Evolutionary conservation across 805 yeast genomes (phyloP), one percentile per base, ranked within the genome.

Genomic region (Lachancea quebecensis): DNA sequence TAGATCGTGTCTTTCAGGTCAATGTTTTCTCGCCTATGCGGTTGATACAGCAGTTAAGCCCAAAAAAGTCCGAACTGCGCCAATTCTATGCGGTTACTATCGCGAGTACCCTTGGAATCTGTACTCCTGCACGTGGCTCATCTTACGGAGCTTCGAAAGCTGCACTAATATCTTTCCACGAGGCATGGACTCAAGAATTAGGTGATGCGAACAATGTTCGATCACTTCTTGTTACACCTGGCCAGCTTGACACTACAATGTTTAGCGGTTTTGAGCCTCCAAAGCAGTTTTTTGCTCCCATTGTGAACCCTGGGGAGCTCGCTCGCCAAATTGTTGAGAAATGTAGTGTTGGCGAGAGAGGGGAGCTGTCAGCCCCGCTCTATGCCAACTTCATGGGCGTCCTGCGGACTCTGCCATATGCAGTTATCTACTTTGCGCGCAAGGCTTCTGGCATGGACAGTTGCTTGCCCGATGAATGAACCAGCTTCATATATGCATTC

Each of bases 121-220:
- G 84, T 66, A 76, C 88, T 2, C 96, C 96, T 0, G 87, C 93
- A 3, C 72, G 84, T 39, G 73, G 70, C 10, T 81, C 82, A 38
- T 84, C 82, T 0, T 90, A 90, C 58, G 95, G 95, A 0, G 91
- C 95, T 0, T 78, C 93, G 5, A 90, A 90, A 59, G 83, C 95
- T 0, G 93, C 95, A 0, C 61, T 86, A 12, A 75, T 88, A 38
- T 89, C 95, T 1, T 63, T 89, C 10, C 96, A 88, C 57, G 96
- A 89, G 60, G 81, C 93, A 0, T 68, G 86, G 31, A 79, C 87
- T 0, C 82, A 79, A 54, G 96, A 90, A 62, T 56, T 82, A 1
- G 75, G 78, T 0, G 64, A 72, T 6, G 55, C 72, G 31, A 65
- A 65, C 38, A 60, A 65, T 1, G 76, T 86, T 31, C 76, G 85